Percentiles rank a stretch among this genome's conserved stretches.
Evolutionary conservation across 768 basidiomycete species (phyloP).

Genomic region (Phylloporus sp.): DNA sequence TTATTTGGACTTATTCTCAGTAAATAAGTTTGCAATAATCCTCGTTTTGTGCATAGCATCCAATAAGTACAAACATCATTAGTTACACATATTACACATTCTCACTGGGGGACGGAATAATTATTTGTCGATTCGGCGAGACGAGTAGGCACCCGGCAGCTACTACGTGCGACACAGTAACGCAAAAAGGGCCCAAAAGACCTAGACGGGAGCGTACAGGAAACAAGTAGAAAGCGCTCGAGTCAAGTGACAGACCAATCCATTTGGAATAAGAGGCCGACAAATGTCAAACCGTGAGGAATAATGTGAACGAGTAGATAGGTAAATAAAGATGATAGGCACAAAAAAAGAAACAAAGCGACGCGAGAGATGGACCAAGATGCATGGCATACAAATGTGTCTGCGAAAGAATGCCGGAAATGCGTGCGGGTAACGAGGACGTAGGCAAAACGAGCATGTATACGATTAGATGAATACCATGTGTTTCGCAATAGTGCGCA

Average conservation of each 20-base stretch:
- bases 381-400: constrained; percentile 26
- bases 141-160: constrained; percentile 32
- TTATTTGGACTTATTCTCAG: too few species aligned
- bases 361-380: constrained; percentile 3
- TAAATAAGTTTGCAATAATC: too few species aligned
- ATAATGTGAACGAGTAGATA: constrained; percentile 31
- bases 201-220: constrained; percentile 28
- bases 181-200: constrained; percentile 25
- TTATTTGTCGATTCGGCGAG: constrained; percentile 17
- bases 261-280: constrained; percentile 26
- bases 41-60: too few species aligned
- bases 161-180: constrained; percentile 33
- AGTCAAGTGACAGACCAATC: constrained; percentile 19
- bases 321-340: constrained; percentile 26
- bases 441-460: constrained; percentile 34
- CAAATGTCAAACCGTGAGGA: constrained; percentile 20
- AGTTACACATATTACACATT: too few species aligned
- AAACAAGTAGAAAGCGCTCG: constrained; percentile 28
- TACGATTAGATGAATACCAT: constrained; percentile 32
- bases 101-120: constrained; percentile 18
- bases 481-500: constrained; percentile 33
- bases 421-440: constrained; percentile 16
- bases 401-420: constrained; percentile 19
- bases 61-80: too few species aligned
- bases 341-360: constrained; percentile 21